Conservation (phyloP, 2,329 filamentous ascomycete species). For the Bipolaris bicolor region DNA sequence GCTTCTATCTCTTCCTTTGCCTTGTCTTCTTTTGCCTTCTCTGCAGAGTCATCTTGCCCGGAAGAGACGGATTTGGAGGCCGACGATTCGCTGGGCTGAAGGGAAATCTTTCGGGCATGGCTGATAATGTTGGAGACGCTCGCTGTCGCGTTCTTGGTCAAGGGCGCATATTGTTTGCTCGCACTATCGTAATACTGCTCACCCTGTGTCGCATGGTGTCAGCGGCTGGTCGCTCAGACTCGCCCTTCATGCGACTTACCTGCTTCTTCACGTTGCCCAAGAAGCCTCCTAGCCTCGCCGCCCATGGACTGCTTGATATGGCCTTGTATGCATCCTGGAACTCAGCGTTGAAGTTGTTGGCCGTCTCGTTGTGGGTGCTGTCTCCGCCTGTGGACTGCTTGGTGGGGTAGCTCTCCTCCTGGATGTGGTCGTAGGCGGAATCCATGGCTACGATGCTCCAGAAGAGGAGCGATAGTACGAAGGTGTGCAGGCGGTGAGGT, state of each 20-base stretch:
- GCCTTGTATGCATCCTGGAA: constrained; percentile 95
- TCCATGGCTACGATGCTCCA: constrained; percentile 68
- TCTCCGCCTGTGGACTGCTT: constrained; percentile 58
- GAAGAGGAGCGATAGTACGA: background rate
- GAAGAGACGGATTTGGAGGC: constrained; percentile 26
- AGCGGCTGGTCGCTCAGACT: background rate
- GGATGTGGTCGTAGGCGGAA: constrained; percentile 95
- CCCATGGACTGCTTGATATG: constrained; percentile 91
- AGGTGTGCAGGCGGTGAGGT: constrained; percentile 11
- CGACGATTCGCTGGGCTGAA: constrained; percentile 48
- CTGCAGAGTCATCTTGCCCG: constrained; percentile 20
- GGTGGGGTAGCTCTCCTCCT: constrained; percentile 71
- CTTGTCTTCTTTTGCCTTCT: constrained; percentile 19
- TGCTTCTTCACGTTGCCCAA: constrained; percentile 93
- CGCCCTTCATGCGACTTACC: constrained; percentile 55
- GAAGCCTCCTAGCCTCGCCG: constrained; percentile 83
- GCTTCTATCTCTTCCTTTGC: constrained; percentile 31
- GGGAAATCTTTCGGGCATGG: constrained; percentile 75
- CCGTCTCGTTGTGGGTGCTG: constrained; percentile 40
- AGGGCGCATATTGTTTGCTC: constrained; percentile 79
- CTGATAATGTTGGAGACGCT: constrained; percentile 77
- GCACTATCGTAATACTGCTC: constrained; percentile 86
- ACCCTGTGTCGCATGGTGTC: constrained; percentile 59
- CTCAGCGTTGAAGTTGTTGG: constrained; percentile 75
- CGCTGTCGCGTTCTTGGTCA: constrained; percentile 80